These are phyloP conservation scores for Didymella lethalis DNA, from an alignment of 2,329 filamentous ascomycete species.

Conservation along the genomic window DNA sequence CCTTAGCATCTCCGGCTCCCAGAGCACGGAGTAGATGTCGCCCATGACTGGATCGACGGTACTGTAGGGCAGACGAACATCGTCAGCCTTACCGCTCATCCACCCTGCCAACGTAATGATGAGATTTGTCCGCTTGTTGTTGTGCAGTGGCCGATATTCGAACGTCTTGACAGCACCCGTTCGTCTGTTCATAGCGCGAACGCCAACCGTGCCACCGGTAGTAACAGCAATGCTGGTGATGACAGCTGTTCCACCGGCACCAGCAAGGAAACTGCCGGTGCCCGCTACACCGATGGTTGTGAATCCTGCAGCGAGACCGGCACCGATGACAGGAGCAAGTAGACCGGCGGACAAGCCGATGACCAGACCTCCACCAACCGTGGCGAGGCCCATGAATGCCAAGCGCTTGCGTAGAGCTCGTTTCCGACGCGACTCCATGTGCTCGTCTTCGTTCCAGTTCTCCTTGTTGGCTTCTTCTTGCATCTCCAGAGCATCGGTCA, in stretches of 20 bases:
- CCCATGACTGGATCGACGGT: constrained; percentile 98
- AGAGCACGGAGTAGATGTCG: constrained; percentile 94
- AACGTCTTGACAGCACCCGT: constrained; percentile 95
- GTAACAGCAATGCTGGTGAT: constrained; percentile 90
- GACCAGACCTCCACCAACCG: constrained; percentile 91
- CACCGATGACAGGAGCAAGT: constrained; percentile 90
- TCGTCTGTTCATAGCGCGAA: constrained; percentile 82
- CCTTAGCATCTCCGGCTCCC: constrained; percentile 97
- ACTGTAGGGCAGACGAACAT: constrained; percentile 93
- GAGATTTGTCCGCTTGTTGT: constrained; percentile 96
- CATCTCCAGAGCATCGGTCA: constrained; percentile 97
- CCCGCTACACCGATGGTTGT: constrained; percentile 93
- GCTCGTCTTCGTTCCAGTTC: constrained; percentile 96
- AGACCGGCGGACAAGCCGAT: constrained; percentile 94
- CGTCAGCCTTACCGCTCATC: constrained; percentile 98
- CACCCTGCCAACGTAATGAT: constrained; percentile 95
- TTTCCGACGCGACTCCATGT: constrained; percentile 87
- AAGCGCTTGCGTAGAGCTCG: constrained; percentile 81
- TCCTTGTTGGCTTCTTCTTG: constrained; percentile 93
- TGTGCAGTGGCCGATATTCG: constrained; percentile 94
- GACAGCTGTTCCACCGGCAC: constrained; percentile 89
- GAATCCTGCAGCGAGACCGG: constrained; percentile 91
- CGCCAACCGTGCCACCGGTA: constrained; percentile 85
- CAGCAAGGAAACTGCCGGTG: constrained; percentile 87
- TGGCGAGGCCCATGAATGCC: constrained; percentile 95